phyloP scores from a whole-genome alignment of 371 early-diverging fungal species.

The Capillidium heterosporum region DNA sequence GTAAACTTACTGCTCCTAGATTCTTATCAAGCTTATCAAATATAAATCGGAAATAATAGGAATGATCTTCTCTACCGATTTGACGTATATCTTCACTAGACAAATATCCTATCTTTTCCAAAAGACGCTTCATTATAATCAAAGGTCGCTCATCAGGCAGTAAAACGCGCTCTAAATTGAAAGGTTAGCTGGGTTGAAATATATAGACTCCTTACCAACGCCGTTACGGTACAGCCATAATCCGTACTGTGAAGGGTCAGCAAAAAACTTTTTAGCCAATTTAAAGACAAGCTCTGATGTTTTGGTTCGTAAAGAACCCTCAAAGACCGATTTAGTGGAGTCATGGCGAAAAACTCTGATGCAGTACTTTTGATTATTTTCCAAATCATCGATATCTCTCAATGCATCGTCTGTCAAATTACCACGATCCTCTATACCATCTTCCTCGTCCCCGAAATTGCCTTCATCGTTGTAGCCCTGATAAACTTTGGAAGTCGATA shows the following conservation, averaged over 20 bases:
- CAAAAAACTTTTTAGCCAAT: constrained; percentile 56
- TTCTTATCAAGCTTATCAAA: constrained; percentile 18
- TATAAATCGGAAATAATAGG: constrained; percentile 57
- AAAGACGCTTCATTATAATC: constrained; percentile 36
- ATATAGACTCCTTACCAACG: not conserved
- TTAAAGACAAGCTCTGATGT: constrained; percentile 47
- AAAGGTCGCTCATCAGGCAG: constrained; percentile 46
- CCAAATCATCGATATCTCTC: not conserved
- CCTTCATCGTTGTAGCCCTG: not conserved
- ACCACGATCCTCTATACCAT: not conserved
- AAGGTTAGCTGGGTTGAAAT: no score
- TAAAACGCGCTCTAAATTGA: constrained; percentile 33
- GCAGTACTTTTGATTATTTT: constrained; percentile 14
- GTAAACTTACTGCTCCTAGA: no score
- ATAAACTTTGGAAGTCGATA: not conserved
- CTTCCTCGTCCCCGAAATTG: not conserved
- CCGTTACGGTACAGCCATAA: constrained; percentile 38
- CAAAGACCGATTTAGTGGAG: constrained; percentile 56
- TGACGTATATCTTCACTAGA: constrained; percentile 56
- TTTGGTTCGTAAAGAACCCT: constrained; percentile 38
- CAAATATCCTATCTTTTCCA: constrained; percentile 62
- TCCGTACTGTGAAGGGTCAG: constrained; percentile 48
- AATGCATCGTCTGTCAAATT: not conserved
- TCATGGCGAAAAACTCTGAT: constrained; percentile 47
- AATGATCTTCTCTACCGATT: constrained; percentile 67